phyloP scores from a whole-genome alignment of 2,329 filamentous ascomycete genomes.

The Calonectria fujianensis region DNA sequence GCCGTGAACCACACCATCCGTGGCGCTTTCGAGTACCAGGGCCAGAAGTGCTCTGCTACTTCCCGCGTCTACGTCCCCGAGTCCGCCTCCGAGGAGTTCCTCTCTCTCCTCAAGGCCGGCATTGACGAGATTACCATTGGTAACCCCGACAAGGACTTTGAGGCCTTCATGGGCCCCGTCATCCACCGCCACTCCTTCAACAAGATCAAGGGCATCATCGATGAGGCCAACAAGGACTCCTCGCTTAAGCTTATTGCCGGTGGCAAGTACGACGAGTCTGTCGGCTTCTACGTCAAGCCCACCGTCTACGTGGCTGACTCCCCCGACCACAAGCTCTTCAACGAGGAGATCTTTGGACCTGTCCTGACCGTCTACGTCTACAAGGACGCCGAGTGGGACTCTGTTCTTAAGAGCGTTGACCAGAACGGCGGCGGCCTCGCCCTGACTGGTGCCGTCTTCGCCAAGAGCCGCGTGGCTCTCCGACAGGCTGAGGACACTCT shows the following conservation, averaged over 20 bases:
- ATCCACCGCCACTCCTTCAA: conserved; percentile 89
- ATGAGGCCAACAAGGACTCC: conserved; percentile 84
- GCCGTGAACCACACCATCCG: conserved; percentile 89
- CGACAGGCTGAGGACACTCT: conserved; percentile 70
- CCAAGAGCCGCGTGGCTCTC: conserved; percentile 67
- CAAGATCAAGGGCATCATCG: conserved; percentile 85
- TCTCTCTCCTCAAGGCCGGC: conserved; percentile 78
- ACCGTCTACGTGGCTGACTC: conserved; percentile 86
- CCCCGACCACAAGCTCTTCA: conserved; percentile 83
- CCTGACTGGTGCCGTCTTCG: conserved; percentile 71
- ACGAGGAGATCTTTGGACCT: conserved; percentile 88
- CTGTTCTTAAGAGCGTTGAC: conserved; percentile 62
- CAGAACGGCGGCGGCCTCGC: conserved; percentile 65
- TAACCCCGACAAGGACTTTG: conserved; percentile 79
- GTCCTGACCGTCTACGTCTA: conserved; percentile 85
- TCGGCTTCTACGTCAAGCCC: conserved; percentile 88
- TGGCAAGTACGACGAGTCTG: conserved; percentile 84
- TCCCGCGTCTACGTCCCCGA: conserved; percentile 87
- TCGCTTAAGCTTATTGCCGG: conserved; percentile 84
- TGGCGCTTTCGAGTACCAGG: conserved; percentile 92
- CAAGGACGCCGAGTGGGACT: conserved; percentile 74
- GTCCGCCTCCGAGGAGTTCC: conserved; percentile 83
- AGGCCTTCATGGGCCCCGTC: conserved; percentile 87
- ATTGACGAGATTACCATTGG: conserved; percentile 82
- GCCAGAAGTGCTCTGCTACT: conserved; percentile 92